Base-by-base conservation (phyloP, 345 rosid species). In the Linum trigynum region DNA sequence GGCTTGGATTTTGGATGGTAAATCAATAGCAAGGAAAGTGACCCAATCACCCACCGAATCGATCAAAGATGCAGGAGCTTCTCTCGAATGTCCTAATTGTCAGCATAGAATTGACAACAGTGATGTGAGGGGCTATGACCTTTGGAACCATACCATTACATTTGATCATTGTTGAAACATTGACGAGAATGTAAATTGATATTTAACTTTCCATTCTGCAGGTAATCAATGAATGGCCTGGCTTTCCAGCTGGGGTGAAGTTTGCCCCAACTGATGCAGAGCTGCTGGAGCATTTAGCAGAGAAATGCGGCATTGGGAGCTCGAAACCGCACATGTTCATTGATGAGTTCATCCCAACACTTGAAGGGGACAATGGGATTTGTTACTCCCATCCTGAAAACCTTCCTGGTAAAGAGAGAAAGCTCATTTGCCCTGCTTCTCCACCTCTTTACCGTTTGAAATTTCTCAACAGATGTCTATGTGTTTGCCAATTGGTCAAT, bases 211-310 rank as follows among this genome's bases (percentile, higher is more conserved):
- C 59, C 4, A 36, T 5, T 62, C 35, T 74, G 72, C 80, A 92
- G 97, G 90, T 81, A 56, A 65, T 65, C 65, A 65, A 63, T 17
- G 89, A 86, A 59, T 94, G 96, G 92, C 97, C 97, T 41, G 97
- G 92, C 16, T 83, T 90, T 58, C 99, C 97, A 16, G 82, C 72
- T 70, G 99, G 99, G 63, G 96, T 94, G 7, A 94, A 94, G 79
- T 94, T 94, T 75, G 99, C 88, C 74, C 99, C 99, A 5, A 74
- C 96, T 65, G 97, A 90, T 80, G 77, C 63, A 15, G 85, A 88
- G 71, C 80, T 91, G 59, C 38, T 91, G 38, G 86, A 85, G 35
- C 92, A 86, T 67, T 63, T 94, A 73, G 92, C 84, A 5, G 91
- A 92, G 35, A 87, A 87, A 73, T 85, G 97, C 65, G 86, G 94